phyloP scores from a whole-genome alignment of 106 monocot genomes.

The Dendrobium chrysotoxum region DNA sequence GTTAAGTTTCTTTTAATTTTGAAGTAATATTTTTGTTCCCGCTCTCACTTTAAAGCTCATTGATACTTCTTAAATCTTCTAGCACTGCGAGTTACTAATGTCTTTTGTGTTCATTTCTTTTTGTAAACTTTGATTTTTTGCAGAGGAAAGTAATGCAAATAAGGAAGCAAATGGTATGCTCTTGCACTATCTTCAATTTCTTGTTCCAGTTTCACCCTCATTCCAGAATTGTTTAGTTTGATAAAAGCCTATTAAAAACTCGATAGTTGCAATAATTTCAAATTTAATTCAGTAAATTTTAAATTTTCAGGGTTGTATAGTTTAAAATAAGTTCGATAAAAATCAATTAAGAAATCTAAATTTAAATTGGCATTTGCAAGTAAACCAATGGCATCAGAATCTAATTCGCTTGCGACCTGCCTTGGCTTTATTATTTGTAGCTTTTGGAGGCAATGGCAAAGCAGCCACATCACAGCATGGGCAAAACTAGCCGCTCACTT shows the following conservation, averaged over 20 bases:
- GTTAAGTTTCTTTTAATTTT: neutral
- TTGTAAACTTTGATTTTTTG: neutral
- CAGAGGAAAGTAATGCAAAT: conserved; percentile 13
- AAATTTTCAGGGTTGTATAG: neutral
- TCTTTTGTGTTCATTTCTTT: neutral
- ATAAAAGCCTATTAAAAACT: no score
- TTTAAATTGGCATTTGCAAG: neutral
- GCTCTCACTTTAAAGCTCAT: neutral
- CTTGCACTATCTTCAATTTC: neutral
- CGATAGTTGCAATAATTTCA: no score
- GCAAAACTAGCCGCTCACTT: conserved; percentile 8
- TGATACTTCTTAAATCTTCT: neutral
- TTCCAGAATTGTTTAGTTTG: neutral
- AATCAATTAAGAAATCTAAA: neutral
- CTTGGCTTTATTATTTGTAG: conserved; percentile 16
- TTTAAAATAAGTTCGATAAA: neutral
- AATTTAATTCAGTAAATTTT: neutral
- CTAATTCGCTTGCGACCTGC: neutral
- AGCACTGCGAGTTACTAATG: neutral
- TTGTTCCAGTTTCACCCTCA: no score
- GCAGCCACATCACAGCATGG: neutral
- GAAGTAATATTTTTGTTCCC: neutral
- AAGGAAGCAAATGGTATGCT: conserved; percentile 33
- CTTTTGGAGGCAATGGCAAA: conserved; percentile 43
- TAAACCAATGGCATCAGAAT: no score